Base-by-base conservation (phyloP, 768 basidiomycete species). In the Megacollybia marginata region DNA sequence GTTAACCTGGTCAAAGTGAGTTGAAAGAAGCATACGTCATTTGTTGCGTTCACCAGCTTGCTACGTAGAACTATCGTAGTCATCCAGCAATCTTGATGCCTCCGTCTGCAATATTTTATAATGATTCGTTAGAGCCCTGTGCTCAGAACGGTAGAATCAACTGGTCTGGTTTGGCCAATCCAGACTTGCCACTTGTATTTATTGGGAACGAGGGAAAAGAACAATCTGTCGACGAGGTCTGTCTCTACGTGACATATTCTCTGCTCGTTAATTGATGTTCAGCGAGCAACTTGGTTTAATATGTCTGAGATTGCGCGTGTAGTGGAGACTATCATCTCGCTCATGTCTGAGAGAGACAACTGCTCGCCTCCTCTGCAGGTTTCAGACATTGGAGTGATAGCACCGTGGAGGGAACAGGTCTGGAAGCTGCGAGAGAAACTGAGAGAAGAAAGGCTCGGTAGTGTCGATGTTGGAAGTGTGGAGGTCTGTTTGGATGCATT, bases 71-170 rank as follows among this genome's bases (percentile, higher is more conserved):
- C 53, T 76, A 75, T 55, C 70, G 73, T 31, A 75, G 74, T 51
- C 74, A 76, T 57, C 74, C 74, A 18, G 74, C 67, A 7, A 78
- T 78, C 49, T 61, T 78, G 43, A 78, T 76, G 76, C 74, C 75
- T 11, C 73, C 76, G 10, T 76, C 74, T 6, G 70, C 75, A 5
- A 64, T 78, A n/a, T 78, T 78, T 48, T 78, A 78, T 53, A 66
- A 72, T 45, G 76, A 78, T 52, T 68, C 67, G 2, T 52, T 78
- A 50, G 66, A 71, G 48, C 75, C 76, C 1, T 72, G 60, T 52
- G 75, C 76, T 15, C 56, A 48, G 11, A 76, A 73, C 58, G 75
- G 76, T 18, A 59, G 49, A 15, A 59, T 75, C 20, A 48, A 49
- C 2, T 78, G 76, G 74, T 61, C 64, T 6, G 66, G 68, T 3